A percentile compares a stretch with the other conserved stretches of the same genome.
phyloP scores from a whole-genome alignment of 2,329 filamentous ascomycete species.

The Purpureocillium takamizusanense region DNA sequence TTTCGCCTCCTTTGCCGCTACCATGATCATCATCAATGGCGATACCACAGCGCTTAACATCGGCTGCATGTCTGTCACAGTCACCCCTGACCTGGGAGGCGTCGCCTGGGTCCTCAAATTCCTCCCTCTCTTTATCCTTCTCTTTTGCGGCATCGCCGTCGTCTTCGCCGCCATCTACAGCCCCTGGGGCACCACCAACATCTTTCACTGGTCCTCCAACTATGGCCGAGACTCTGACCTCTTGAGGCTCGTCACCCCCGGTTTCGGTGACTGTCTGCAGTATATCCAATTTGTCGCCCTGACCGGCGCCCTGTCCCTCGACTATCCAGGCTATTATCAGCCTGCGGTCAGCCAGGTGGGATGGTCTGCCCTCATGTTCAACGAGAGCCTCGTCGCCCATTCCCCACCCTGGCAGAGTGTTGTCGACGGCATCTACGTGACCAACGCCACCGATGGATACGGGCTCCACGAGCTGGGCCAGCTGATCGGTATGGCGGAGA shows the following conservation, averaged over 20 bases:
- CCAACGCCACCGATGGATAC: constrained; percentile 71
- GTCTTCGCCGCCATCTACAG: constrained; percentile 79
- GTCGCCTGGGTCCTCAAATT: constrained; percentile 64
- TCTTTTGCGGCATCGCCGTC: constrained; percentile 75
- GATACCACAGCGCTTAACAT: constrained; percentile 54
- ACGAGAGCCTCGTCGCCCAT: constrained; percentile 73
- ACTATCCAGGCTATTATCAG: constrained; percentile 91
- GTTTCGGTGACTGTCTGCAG: constrained; percentile 92
- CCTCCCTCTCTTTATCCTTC: constrained; percentile 67
- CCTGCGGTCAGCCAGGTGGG: constrained; percentile 78
- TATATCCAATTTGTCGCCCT: constrained; percentile 91
- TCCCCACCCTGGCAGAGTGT: constrained; percentile 57
- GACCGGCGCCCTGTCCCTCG: constrained; percentile 76
- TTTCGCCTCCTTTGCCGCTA: constrained; percentile 73
- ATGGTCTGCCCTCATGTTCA: constrained; percentile 91
- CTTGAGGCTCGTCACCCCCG: constrained; percentile 84
- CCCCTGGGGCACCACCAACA: constrained; percentile 84
- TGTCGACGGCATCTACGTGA: constrained; percentile 78
- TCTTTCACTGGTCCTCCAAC: constrained; percentile 96
- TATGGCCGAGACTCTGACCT: constrained; percentile 91
- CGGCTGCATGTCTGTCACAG: constrained; percentile 70
- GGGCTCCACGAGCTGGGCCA: constrained; percentile 75
- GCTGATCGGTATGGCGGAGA: constrained; percentile 68
- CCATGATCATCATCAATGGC: constrained; percentile 67
- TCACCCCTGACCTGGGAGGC: constrained; percentile 74